Base-by-base conservation (phyloP, 129 eudicot species). In the Chrysanthemum seticuspe region DNA sequence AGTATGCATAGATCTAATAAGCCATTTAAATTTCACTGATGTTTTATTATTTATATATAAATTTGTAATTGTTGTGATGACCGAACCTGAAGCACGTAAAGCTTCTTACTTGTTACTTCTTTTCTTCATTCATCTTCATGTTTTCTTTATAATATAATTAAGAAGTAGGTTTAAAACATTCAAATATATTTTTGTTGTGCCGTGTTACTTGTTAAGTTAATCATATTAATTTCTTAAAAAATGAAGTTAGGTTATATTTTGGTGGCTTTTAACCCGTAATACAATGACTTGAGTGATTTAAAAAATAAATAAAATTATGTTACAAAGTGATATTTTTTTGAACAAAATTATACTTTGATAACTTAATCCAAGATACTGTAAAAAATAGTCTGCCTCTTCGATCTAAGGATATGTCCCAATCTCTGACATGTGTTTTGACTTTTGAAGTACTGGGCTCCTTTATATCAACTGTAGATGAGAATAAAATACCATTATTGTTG, bases 351-450 rank as follows among this genome's bases (percentile, higher is more conserved):
- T 21, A 21, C 21, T 21, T 21, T 21, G 21, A 21, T 21, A 21
- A 21, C 21, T 21, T 21, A 21, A 21, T 21, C 21, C 21, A 21
- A 21, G 21, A 21, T 21, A 21, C 21, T 21, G 21, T 21, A 21
- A 63, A 2, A 63, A 63, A 13, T n/a, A 34, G 10, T 62, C 3
- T 62, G 13, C 9, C 10, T 14, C n/a, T 6, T 6, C 10, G 6
- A 31, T 62, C 14, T 14, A 36, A 50, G 23, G 74, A 31, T 19
- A 25, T 34, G 21, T 34, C 64, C 15, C 16, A 55, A 53, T 13
- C 65, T 55, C 65, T 70, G 53, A 70, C 74, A 70, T 34, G 54
- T 70, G 8, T 21, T 70, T 70, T 21, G 57, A 67, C 73, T 55
- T 70, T 53, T 40, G 7, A 55, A 36, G 50, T 54, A 70, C 31